Conservation (phyloP, 257 asterid species). For the Nicotiana tabacum region DNA sequence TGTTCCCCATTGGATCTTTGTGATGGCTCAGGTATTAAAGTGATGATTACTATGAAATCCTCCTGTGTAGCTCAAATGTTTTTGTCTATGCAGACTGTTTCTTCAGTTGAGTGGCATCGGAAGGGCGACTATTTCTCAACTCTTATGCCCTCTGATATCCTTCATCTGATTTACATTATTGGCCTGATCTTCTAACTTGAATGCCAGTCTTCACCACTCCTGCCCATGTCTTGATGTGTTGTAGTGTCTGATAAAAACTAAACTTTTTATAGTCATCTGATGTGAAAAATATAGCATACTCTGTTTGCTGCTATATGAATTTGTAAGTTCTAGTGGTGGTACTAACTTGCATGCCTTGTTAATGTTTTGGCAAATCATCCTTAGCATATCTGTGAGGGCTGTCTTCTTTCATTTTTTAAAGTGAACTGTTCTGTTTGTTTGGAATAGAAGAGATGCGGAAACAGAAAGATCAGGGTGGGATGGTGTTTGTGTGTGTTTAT, state of each 20-base stretch:
- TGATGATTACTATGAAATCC: neutral
- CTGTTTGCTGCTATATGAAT: neutral
- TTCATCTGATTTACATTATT: conserved; percentile 22
- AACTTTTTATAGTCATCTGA: neutral
- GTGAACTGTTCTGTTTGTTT: neutral
- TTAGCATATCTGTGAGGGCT: neutral
- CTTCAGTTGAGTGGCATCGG: conserved; percentile 96
- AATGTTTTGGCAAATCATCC: neutral
- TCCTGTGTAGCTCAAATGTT: conserved; percentile 13
- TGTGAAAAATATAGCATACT: neutral
- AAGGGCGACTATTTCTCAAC: conserved; percentile 91
- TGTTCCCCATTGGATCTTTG: neutral
- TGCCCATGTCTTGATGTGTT: neutral
- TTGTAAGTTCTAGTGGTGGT: neutral
- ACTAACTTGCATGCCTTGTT: neutral
- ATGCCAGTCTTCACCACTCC: neutral
- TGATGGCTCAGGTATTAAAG: neutral
- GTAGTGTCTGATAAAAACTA: neutral
- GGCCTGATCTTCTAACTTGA: conserved; percentile 5
- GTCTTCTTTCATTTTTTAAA: neutral
- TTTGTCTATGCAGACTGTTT: conserved; percentile 56
- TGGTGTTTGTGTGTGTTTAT: neutral
- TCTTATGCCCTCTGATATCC: conserved; percentile 96
- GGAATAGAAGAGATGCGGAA: neutral
- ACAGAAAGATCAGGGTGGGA: neutral